phyloP scores from a whole-genome alignment of 768 basidiomycete species.

The Phanerochaete carnosa region DNA sequence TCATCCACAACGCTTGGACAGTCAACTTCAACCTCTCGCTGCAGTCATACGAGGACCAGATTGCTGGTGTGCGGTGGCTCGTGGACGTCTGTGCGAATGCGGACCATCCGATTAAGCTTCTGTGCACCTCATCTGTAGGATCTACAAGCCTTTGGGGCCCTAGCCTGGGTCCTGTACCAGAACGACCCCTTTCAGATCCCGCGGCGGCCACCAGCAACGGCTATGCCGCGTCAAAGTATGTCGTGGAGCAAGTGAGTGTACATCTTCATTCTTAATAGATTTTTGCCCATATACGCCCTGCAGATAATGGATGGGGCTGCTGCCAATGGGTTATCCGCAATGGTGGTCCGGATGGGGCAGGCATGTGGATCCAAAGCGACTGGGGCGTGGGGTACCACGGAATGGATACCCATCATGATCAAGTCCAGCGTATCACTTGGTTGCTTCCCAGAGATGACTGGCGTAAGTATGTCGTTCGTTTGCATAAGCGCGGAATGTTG shows the following conservation, averaged over 20 bases:
- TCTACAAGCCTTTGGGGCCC: conserved; percentile 18
- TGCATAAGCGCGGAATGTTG: not conserved
- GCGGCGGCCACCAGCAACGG: conserved; percentile 30
- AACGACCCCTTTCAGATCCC: conserved; percentile 22
- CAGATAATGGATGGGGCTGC: conserved; percentile 13
- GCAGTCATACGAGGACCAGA: conserved; percentile 24
- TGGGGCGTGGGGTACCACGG: conserved; percentile 25
- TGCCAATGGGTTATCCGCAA: not conserved
- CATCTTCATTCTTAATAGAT: not conserved
- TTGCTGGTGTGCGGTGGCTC: conserved; percentile 28
- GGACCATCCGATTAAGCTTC: conserved; percentile 20
- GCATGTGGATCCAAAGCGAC: conserved; percentile 18
- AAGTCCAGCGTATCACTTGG: conserved; percentile 15
- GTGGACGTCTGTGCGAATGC: conserved; percentile 29
- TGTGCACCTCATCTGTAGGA: conserved; percentile 32
- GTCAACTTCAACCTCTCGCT: conserved; percentile 35
- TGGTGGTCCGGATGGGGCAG: conserved; percentile 27
- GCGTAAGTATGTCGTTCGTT: too few relatives aligned
- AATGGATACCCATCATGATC: conserved; percentile 26
- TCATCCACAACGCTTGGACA: conserved; percentile 31
- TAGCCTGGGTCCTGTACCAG: conserved; percentile 17
- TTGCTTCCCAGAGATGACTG: conserved; percentile 5
- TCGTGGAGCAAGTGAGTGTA: conserved; percentile 31
- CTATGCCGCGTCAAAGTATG: conserved; percentile 41
- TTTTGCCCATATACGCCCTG: not conserved